Percentiles rank a stretch among this genome's conserved stretches.
These are phyloP conservation scores for Globisporangium radiosum DNA, from an alignment of 352 stramenopile species.

Conservation along the genomic window DNA sequence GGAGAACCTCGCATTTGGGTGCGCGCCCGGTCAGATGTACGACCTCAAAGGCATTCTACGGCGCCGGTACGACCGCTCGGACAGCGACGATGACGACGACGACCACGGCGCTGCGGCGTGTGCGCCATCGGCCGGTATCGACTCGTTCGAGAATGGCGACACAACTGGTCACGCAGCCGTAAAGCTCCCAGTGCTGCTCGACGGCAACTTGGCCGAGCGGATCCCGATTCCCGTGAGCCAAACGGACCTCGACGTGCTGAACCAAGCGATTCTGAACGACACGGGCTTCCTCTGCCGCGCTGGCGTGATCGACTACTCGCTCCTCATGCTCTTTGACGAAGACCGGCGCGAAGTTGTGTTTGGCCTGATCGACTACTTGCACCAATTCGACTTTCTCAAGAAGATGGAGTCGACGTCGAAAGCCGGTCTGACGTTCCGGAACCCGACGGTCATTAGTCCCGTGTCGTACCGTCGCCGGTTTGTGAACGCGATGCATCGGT, in stretches of 20 bases:
- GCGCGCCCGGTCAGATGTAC: constrained; percentile 73
- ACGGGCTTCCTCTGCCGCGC: constrained; percentile 64
- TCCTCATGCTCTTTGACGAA: constrained; percentile 83
- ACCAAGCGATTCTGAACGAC: constrained; percentile 69
- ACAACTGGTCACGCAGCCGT: constrained; percentile 36
- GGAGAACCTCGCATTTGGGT: constrained; percentile 83
- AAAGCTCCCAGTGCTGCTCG: constrained; percentile 62
- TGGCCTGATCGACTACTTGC: constrained; percentile 81
- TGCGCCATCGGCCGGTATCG: not conserved
- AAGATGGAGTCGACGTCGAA: constrained; percentile 89
- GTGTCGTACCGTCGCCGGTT: constrained; percentile 75
- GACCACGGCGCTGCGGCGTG: not conserved
- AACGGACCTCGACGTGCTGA: constrained; percentile 50
- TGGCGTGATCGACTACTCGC: constrained; percentile 82
- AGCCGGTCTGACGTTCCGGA: constrained; percentile 72
- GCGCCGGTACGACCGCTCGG: constrained; percentile 52
- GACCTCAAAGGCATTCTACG: constrained; percentile 83
- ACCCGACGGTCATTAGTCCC: constrained; percentile 81
- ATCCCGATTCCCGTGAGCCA: constrained; percentile 75
- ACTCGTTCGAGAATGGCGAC: constrained; percentile 19
- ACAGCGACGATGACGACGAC: constrained; percentile 23
- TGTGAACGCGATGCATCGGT: constrained; percentile 77
- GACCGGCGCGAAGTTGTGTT: constrained; percentile 65
- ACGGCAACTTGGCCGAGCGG: constrained; percentile 75
- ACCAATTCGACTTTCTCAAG: constrained; percentile 87